phyloP scores from a whole-genome alignment of 75 land plant genomes.

The Azolla pinnata region DNA sequence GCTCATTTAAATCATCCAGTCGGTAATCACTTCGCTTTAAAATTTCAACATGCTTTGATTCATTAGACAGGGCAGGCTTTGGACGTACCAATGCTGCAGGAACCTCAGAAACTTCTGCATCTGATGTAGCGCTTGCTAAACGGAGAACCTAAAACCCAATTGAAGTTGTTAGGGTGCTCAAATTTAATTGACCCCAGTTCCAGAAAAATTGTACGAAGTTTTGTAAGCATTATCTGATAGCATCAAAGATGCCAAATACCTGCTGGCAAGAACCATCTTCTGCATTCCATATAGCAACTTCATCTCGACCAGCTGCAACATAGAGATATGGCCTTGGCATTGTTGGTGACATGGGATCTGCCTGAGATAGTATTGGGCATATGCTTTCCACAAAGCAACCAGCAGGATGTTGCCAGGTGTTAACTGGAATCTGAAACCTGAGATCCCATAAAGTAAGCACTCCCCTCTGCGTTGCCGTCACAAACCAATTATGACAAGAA shows the following conservation, averaged over 20 bases:
- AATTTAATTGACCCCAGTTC: no score
- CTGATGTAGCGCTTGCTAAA: constrained; percentile 35
- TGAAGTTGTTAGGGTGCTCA: no score
- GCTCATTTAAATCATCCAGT: constrained; percentile 82
- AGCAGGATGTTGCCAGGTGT: constrained; percentile 75
- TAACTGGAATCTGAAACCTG: constrained; percentile 83
- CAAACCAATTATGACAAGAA: constrained; percentile 89
- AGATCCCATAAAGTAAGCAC: constrained; percentile 95
- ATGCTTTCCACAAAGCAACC: constrained; percentile 71
- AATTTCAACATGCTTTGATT: constrained; percentile 28
- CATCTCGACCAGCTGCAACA: constrained; percentile 95
- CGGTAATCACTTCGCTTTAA: constrained; percentile 45
- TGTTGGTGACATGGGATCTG: constrained; percentile 23
- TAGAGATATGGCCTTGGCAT: constrained; percentile 66
- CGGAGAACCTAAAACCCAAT: constrained; percentile 41
- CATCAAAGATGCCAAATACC: constrained; percentile 57
- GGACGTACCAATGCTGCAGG: constrained; percentile 68
- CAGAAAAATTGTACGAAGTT: no score
- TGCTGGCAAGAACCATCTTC: constrained; percentile 92
- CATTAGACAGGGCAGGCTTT: constrained; percentile 19
- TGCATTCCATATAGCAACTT: constrained; percentile 95
- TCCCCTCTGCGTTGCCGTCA: constrained; percentile 90
- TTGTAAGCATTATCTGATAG: no score
- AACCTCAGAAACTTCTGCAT: constrained; percentile 35
- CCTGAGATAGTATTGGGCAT: constrained; percentile 54